Percentiles rank a stretch among this genome's conserved stretches.
These are phyloP conservation scores for Thermothielavioides terrestris DNA, from an alignment of 495 filamentous ascomycete genomes.

Conservation along the genomic window DNA sequence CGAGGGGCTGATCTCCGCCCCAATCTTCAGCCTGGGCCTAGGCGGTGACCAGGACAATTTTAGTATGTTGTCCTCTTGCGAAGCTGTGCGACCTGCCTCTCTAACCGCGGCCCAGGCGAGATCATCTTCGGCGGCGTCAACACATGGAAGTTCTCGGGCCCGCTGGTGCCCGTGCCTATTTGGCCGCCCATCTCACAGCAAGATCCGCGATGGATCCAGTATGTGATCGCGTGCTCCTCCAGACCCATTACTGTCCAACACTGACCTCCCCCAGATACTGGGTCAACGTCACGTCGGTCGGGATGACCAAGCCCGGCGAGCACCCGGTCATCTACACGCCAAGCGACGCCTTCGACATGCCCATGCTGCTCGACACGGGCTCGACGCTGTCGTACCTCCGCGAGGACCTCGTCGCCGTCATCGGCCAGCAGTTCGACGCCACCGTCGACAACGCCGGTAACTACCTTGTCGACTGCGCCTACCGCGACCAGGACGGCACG, in stretches of 20 bases:
- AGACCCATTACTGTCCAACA: neutral
- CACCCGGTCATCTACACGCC: conserved; percentile 23
- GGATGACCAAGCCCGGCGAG: conserved; percentile 27
- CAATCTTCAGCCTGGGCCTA: conserved; percentile 64
- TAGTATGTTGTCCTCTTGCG: conserved; percentile 14
- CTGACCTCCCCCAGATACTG: conserved; percentile 27
- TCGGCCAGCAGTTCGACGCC: conserved; percentile 29
- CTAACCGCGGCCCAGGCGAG: conserved; percentile 24
- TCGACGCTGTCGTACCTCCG: conserved; percentile 37
- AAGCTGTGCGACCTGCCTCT: neutral
- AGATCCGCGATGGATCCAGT: conserved; percentile 28
- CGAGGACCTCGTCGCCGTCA: conserved; percentile 27
- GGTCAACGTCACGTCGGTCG: conserved; percentile 36
- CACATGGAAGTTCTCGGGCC: conserved; percentile 34
- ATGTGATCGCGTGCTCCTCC: neutral
- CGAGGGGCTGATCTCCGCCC: conserved; percentile 53
- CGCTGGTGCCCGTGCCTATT: conserved; percentile 34
- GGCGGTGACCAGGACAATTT: conserved; percentile 39
- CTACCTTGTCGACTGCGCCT: conserved; percentile 33
- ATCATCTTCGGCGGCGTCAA: conserved; percentile 41
- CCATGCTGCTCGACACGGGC: conserved; percentile 34
- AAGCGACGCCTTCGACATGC: conserved; percentile 26
- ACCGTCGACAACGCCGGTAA: conserved; percentile 27
- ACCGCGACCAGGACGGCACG: conserved; percentile 26
- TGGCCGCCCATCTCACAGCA: conserved; percentile 36